Evolutionary conservation across 306 rosid genomes (phyloP), one percentile per base, ranked within the genome.

Genomic region (Notholithocarpus densiflorus): DNA sequence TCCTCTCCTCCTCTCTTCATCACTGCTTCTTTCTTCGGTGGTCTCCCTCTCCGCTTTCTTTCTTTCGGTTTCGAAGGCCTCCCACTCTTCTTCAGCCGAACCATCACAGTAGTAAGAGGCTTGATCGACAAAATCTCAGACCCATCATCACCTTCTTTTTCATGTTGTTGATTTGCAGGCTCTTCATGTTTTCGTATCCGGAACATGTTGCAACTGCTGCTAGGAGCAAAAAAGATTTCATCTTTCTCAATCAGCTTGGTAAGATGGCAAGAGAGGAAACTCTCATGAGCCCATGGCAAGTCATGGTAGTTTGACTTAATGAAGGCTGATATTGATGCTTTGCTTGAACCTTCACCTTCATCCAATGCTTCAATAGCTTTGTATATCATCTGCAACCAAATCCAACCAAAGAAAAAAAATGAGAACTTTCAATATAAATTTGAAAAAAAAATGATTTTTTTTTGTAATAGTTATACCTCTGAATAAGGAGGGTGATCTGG

Each of bases 401-500:
- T 7, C 29, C 45, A 65, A 32, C 71, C 70, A 21, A 26, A 3
- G 8, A 1, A 14, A 17, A 18, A 59, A 59, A 57, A 21, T 3
- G 26, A 57, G 12, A 59, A 59, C 21, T 19, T 19, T 59, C 26
- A 59, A 21, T 40, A 8, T 37, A 37, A 37, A 37, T 37, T 37
- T 37, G 45, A 37, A 37, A 1, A 37, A 37, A 37, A 37, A 2
- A 6, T 0, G 9, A 37, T 7, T 34, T 37, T 37, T 37, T 40
- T 40, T 21, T 17, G 51, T 34, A 43, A n/a, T 11, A 40, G 45
- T 40, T 40, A 40, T 3, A 70, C 74, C 32, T 43, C 31, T 20
- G 74, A 70, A 2, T 43, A 70, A 70, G 74, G 74, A 4, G 73
- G 73, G 1, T 69, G 73, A 40, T 37, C 73, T 3, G 55, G 73